Conservation (phyloP, 1,139 yeast genomes). For the Saccharomyces hybrid region DNA sequence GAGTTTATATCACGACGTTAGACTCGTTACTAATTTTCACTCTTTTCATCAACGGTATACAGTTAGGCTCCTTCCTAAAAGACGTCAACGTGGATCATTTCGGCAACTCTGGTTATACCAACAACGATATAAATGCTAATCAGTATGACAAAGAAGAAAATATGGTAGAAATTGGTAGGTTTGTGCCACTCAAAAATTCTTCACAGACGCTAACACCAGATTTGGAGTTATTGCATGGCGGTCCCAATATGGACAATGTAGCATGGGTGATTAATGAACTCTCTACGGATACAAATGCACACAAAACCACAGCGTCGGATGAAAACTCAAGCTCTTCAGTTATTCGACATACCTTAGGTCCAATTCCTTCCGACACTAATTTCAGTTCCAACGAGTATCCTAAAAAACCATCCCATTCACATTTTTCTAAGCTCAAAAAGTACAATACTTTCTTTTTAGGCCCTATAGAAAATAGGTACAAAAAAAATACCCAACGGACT, state of each 20-base stretch:
- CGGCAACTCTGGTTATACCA: background rate
- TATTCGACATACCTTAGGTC: background rate
- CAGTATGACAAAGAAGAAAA: constrained; percentile 2
- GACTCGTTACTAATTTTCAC: constrained; percentile 17
- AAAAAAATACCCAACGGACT: background rate
- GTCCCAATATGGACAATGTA: background rate
- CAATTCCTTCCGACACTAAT: background rate
- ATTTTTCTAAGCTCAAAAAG: background rate
- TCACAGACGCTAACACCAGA: constrained; percentile 31
- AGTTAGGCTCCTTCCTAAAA: constrained; percentile 9
- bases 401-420: background rate
- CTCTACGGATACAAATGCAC: background rate
- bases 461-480: constrained; percentile 4
- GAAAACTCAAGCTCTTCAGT: constrained; percentile 9
- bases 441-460: background rate
- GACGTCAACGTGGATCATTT: background rate
- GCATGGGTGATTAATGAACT: background rate
- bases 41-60: constrained; percentile 18
- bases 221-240: constrained; percentile 12
- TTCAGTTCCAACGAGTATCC: background rate
- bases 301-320: constrained; percentile 5
- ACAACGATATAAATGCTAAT: background rate
- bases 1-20: constrained; percentile 11
- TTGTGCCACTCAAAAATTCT: constrained; percentile 26
- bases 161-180: constrained; percentile 10